Evolutionary conservation across 2,329 filamentous ascomycete genomes (phyloP), one percentile per base, ranked within the genome.

Genomic region (Apiospora aurea): DNA sequence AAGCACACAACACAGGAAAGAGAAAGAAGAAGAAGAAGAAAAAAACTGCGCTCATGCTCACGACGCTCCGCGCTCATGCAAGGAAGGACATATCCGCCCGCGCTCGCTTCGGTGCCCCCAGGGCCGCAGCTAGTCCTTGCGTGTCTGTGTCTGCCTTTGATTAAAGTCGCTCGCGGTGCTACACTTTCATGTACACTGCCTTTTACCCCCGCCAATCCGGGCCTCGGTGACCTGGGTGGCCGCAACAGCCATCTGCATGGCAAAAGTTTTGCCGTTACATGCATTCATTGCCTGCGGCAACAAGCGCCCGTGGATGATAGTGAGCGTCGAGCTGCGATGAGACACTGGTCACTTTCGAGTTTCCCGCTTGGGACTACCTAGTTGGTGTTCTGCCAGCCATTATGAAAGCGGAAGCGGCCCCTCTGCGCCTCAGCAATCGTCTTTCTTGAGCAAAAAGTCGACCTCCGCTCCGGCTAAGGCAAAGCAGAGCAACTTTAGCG

Each of bases 1-100:
- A 38, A 38, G 72, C 71, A 70, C 61, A 70, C 26, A 69, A 71
- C 26, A 68, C 66, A 72, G 68, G 68, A 46, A 71, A 53, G 61
- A 24, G 4, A 5, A 38, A 38, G 6, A 5, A 38, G 7, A 7
- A 21, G 21, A 47, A 47, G 49, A 68, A 29, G 29, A 53, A 47
- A 73, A 57, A 34, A 2, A 21, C 53, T 34, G 26, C 26, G 29
- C 53, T 38, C 57, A 18, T n/a, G 18, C 57, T 29, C 73, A 68
- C 74, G 34, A 41, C 34, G 34, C 34, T 38, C 34, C 34, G 34
- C 34, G 34, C 57, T 29, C 73, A 68, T 74, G 57, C 57, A 64
- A 64, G 57, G 57, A 64, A 64, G 57, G 57, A 64, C 57, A 64
- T 64, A 41, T 41, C 57, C 29, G 29, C 57, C 57, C 29, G 29